Percentiles rank a stretch among this genome's conserved stretches.
These are phyloP conservation scores for Mycena epipterygia DNA, from an alignment of 768 basidiomycete genomes.

Conservation along the genomic window DNA sequence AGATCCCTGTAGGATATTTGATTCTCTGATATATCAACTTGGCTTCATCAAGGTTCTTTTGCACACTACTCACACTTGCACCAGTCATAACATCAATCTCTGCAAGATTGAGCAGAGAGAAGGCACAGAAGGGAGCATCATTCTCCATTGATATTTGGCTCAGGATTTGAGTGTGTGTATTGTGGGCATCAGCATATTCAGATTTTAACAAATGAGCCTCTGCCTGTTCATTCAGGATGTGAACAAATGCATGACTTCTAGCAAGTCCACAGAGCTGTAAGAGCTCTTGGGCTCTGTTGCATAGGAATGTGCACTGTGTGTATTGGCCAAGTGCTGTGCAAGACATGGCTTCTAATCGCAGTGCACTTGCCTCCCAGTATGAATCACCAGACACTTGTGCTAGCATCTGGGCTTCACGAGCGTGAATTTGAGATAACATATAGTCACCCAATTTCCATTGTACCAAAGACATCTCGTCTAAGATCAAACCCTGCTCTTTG, in stretches of 20 bases:
- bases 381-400: not conserved
- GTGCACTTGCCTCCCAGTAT: not conserved
- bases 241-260: too few species aligned
- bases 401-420: not conserved
- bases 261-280: not conserved
- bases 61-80: not conserved
- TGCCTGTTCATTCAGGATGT: not conserved
- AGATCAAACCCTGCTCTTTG: not conserved
- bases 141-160: not conserved
- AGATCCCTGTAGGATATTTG: too few species aligned
- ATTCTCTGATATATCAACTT: too few species aligned
- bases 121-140: too few species aligned
- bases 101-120: not conserved
- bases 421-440: not conserved
- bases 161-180: not conserved
- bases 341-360: not conserved
- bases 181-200: not conserved
- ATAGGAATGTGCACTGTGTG: not conserved
- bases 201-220: not conserved
- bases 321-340: not conserved
- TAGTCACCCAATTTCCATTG: not conserved
- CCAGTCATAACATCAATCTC: not conserved
- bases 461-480: not conserved
- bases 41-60: not conserved
- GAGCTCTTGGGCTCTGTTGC: not conserved